Evolutionary conservation across 2,329 filamentous ascomycete genomes (phyloP), one percentile per base, ranked within the genome.

Genomic region (Pseudocercospora pini-densiflorae): DNA sequence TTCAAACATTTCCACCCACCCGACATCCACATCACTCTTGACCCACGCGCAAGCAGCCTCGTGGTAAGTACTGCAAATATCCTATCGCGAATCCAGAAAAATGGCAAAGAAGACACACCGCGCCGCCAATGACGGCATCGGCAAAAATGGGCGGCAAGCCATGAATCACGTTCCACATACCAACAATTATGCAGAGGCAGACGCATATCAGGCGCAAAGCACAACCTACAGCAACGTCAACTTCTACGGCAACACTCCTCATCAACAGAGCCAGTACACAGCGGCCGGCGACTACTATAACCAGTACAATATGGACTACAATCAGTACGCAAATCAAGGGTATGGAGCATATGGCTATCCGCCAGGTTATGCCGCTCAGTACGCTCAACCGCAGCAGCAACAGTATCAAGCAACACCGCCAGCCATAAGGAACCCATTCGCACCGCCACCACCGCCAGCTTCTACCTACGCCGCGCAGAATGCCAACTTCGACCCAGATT

Each of bases 351-450:
- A 69, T 65, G 69, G 65, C 49, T 68, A 68, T 55, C 67, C 73
- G 49, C 64, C 69, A 51, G 69, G 68, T 31, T 70, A 72, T 67
- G 78, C 84, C 69, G 78, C 77, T 70, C 68, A 73, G 59, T 70
- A 72, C 66, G 54, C 69, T 66, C 68, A 70, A 64, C 69, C 64
- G 61, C 68, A 73, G 61, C 64, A 67, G 61, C 58, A 66, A 43
- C 80, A 69, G 78, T 70, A 74, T 24, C 64, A 69, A 45, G 62
- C 69, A n/a, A 75, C 81, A 54, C 80, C 88, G 10, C 91, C 91
- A 16, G 88, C 91, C 72, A 94, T 94, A 70, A 85, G 88, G 66
- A 97, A 97, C 77, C 92, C 94, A 0, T 97, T 97, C 76, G 89
- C 90, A 12, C 85, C 86, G 14, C 73, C 73, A 9, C 68, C 69